Percentiles rank a stretch among this genome's conserved stretches.
Conservation (phyloP, 1,139 yeast genomes). For the Taphrina communis region DNA sequence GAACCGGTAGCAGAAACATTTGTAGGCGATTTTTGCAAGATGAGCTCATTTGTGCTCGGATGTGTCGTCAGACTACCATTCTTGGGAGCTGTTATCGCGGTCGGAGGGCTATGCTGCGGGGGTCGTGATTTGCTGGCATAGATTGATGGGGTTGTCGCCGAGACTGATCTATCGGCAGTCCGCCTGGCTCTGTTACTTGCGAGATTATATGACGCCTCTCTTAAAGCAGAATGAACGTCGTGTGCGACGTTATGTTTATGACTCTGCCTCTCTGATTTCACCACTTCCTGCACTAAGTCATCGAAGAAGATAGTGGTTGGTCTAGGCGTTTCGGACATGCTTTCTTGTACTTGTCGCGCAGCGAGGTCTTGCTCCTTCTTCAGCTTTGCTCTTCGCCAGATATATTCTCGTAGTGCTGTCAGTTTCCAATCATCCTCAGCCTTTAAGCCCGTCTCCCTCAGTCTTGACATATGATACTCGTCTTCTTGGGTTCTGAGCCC, state of each 20-base stretch:
- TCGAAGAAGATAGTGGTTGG: slow-evolving; percentile 36
- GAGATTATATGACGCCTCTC: slow-evolving; percentile 19
- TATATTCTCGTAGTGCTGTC: slow-evolving; percentile 68
- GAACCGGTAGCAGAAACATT: slow-evolving; percentile 7
- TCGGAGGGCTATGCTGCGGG: not conserved
- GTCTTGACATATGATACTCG: slow-evolving; percentile 71
- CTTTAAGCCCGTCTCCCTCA: slow-evolving; percentile 71
- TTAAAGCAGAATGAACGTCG: slow-evolving; percentile 23
- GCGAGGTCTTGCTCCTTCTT: slow-evolving; percentile 1
- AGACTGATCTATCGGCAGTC: not conserved
- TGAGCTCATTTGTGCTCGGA: not conserved
- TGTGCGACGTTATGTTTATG: slow-evolving; percentile 14
- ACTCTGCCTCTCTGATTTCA: not conserved
- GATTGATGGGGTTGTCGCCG: not conserved
- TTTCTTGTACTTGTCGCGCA: not conserved
- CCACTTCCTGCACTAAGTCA: slow-evolving; percentile 1
- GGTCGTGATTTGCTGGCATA: not conserved
- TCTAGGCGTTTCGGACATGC: not conserved
- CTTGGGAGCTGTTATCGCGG: not conserved
- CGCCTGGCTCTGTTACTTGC: not conserved
- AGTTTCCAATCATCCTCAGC: slow-evolving; percentile 85
- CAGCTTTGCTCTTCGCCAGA: slow-evolving; percentile 54
- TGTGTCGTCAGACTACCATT: not conserved
- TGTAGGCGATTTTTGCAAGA: not conserved
- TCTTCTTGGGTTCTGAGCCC: slow-evolving; percentile 55